Evolutionary conservation across 257 asterid genomes (phyloP), one percentile per base, ranked within the genome.

Genomic region (Plectranthus barbatus): DNA sequence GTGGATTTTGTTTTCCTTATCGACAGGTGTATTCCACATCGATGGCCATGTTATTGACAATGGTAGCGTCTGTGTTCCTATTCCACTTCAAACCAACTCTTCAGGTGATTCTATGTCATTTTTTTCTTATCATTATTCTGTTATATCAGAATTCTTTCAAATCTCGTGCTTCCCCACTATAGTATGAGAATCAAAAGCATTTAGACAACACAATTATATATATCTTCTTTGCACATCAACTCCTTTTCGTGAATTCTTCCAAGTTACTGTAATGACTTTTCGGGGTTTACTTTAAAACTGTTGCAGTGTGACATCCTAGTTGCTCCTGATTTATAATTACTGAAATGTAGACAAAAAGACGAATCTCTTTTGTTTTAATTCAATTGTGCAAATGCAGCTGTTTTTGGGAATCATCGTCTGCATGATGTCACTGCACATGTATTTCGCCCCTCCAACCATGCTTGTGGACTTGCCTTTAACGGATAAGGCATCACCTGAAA

Each of bases 361-460:
- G n/a, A 14, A 55, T 51, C 73, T 40, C 9, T 8, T 31, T 31
- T 1, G 12, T 17, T 33, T 72, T 44, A 9, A 24, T 66, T 1
- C 42, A 50, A 44, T 21, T 49, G 55, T 77, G 21, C 56, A 18
- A 23, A 23, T 74, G 79, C 94, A 93, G 99, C 94, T 93, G 53
- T 87, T 90, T 75, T 66, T 93, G 76, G 97, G 99, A 52, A 87
- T 90, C 49, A 67, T 84, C 39, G 71, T 90, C 65, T 93, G 97
- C 92, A 87, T 87, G 90, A 83, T 93, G 97, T 90, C 99, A 15
- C 76, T 93, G 60, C 96, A 90, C 72, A 87, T 93, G 95, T 87
- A 93, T 72, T 93, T 90, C 62, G 95, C 99, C 44, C 95, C 99
- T 75, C 86, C 94, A 68, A 85, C 74, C 77, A 70, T 70, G 83